A percentile compares a stretch with the other conserved stretches of the same genome.
phyloP scores from a whole-genome alignment of 805 yeast species.

The Kodamaea jinghongensis region DNA sequence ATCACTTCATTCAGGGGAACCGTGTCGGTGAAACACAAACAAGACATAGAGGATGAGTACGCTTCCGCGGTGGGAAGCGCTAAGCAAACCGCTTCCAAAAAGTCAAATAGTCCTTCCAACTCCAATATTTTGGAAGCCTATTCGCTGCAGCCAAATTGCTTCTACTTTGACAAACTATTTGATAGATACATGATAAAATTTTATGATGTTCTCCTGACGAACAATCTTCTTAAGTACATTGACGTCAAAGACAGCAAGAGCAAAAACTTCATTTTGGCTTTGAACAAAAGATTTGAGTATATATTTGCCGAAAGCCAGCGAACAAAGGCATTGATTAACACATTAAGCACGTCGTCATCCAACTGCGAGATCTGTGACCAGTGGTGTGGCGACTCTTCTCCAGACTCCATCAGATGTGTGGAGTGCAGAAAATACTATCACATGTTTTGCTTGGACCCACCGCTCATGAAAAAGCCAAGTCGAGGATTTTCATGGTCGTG shows the following conservation, averaged over 20 bases:
- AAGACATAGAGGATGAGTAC: constrained; percentile 53
- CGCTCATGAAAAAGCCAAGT: constrained; percentile 72
- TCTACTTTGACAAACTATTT: constrained; percentile 82
- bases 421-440: constrained; percentile 71
- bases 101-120: constrained; percentile 6
- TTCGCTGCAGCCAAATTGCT: constrained; percentile 59
- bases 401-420: constrained; percentile 76
- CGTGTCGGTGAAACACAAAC: constrained; percentile 65
- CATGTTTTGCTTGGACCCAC: constrained; percentile 84
- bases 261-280: constrained; percentile 54
- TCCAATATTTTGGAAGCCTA: constrained; percentile 44
- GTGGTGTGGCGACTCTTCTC: constrained; percentile 66
- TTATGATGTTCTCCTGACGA: constrained; percentile 72
- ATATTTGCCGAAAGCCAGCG: constrained; percentile 72
- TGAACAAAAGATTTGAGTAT: constrained; percentile 66
- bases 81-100: not conserved
- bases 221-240: constrained; percentile 38
- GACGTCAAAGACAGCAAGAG: constrained; percentile 49
- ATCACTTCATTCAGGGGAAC: constrained; percentile 70
- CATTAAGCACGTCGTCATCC: constrained; percentile 53
- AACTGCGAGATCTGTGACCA: constrained; percentile 74
- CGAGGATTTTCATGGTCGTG: constrained; percentile 92
- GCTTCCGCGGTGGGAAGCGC: not conserved
- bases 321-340: constrained; percentile 57
- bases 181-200: constrained; percentile 82